Evolutionary conservation across 2,329 filamentous ascomycete species (phyloP), one percentile per base, ranked within the genome.

Genomic region (Penicillium glabrum): DNA sequence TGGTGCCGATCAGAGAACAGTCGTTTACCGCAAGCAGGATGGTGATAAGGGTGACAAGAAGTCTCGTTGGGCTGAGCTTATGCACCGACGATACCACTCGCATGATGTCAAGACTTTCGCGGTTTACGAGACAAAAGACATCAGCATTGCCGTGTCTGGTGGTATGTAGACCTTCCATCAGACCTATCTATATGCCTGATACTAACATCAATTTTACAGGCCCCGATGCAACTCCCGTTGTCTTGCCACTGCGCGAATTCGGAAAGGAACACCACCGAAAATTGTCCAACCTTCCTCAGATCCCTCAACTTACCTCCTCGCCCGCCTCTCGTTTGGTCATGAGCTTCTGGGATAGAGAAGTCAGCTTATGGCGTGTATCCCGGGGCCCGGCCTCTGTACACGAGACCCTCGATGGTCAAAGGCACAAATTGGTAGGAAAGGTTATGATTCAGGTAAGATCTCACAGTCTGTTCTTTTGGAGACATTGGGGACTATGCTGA

Each of bases 91-190:
- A 69, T 93, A 93, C 70, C 95, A 99, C 71, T 86, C 89, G 46
- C 93, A 98, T 73, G 95, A 99, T 77, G 92, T 98, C 67, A 98
- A 98, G 78, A 86, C 91, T 1, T 90, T 98, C 86, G 90, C 92
- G 33, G 87, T 90, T 0, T 98, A 93, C 62, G 95, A 99, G 74
- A 88, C 88, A 51, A 87, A 84, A 50, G 86, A 86, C 49, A 85
- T 96, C 69, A 98, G 91, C 68, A 86, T 98, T 54, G 82, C 96
- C 11, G 90, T 96, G 16, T 96, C 93, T 61, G 95, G 95, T 84
- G 95, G 92, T 90, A 80, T 75, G 82, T 72, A n/a, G 10, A 41
- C 4, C 57, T 35, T 5, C 48, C 24, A 47, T n/a, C 13, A 29
- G 44, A 23, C 10, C 46, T 33, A 51, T 57, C 31, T 24, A 14